Evolutionary conservation across 352 stramenopile genomes (phyloP), one percentile per base, ranked within the genome.

Genomic region (Pythium plurisporium): DNA sequence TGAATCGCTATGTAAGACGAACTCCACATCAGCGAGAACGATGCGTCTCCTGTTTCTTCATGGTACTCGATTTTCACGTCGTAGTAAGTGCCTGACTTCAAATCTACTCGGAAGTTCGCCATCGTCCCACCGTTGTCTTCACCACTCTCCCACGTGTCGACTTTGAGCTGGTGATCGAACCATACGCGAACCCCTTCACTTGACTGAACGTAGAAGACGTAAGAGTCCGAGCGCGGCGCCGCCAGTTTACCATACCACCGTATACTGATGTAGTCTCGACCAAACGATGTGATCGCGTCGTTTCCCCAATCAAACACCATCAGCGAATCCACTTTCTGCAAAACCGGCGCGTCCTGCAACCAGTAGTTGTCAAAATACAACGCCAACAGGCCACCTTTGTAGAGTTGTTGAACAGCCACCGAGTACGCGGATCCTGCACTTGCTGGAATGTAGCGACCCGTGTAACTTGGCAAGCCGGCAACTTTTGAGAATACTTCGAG

Each of bases 341-440:
- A 75, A n/a, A 89, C 85, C 9, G 95, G 90, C 5, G 79, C 72
- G 40, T 96, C 95, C 55, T 97, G 79, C 15, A 99, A 69, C 94
- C 95, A 99, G 63, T 92, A 96, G 59, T 99, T 98, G 58, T 98
- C 95, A 58, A 94, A 99, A 66, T 98, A 99, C 4, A 91, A 71
- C 0, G 79, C 93, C 9, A 73, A 64, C 8, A 99, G 66, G 15
- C 96, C 96, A 15, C 96, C 95, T 19, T 68, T 76, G n/a, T 87
- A 53, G 10, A 99, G 76, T 53, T 99, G 91, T 19, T 85, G 76
- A 25, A 99, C 91, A 5, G 88, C 79, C 6, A 98, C 78, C 12
- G 87, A 84, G 57, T 98, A 98, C 0, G 88, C 83, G 5, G 50
- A 26, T 38, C 82, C 79, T 8, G 65, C 59, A 19, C 65, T 55